Conservation (phyloP, 1,284 basidiomycete genomes). For the Trichosporon faecale region DNA sequence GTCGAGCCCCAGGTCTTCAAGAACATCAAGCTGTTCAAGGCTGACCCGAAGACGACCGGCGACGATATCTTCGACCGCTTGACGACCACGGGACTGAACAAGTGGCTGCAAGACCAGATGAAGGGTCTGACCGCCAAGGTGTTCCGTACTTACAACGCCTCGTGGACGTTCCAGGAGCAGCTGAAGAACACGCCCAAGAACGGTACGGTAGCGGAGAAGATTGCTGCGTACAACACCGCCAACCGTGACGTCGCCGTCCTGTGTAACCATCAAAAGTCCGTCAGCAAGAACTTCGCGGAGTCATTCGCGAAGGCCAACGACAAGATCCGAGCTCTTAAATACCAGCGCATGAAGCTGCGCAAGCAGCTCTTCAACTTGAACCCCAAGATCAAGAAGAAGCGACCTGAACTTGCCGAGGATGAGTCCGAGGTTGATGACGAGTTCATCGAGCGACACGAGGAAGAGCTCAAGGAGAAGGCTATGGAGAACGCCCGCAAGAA, state of each 20-base stretch:
- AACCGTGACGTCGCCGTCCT: conserved; percentile 92
- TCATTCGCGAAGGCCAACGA: conserved; percentile 88
- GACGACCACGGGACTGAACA: conserved; percentile 77
- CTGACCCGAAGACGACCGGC: conserved; percentile 79
- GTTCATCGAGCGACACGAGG: conserved; percentile 79
- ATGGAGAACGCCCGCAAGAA: conserved; percentile 84
- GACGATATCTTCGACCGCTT: conserved; percentile 94
- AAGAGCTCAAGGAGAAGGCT: conserved; percentile 71
- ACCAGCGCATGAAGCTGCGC: conserved; percentile 88
- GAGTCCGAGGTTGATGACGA: conserved; percentile 94
- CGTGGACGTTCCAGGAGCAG: conserved; percentile 85
- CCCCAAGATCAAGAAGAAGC: conserved; percentile 75
- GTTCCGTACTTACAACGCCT: conserved; percentile 98
- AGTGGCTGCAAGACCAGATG: conserved; percentile 87
- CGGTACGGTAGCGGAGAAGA: conserved; percentile 80
- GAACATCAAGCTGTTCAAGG: conserved; percentile 83
- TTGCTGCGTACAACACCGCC: conserved; percentile 91
- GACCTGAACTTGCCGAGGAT: conserved; percentile 66
- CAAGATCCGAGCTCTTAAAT: conserved; percentile 75
- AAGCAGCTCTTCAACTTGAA: conserved; percentile 73
- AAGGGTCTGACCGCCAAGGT: conserved; percentile 95
- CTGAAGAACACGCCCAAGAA: conserved; percentile 71
- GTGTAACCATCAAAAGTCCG: conserved; percentile 95
- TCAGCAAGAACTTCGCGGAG: conserved; percentile 83
- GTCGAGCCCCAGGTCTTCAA: conserved; percentile 87